Evolutionary conservation across 441 rosid species (phyloP), one percentile per base, ranked within the genome.

Genomic region (Arabidopsis hybrid): DNA sequence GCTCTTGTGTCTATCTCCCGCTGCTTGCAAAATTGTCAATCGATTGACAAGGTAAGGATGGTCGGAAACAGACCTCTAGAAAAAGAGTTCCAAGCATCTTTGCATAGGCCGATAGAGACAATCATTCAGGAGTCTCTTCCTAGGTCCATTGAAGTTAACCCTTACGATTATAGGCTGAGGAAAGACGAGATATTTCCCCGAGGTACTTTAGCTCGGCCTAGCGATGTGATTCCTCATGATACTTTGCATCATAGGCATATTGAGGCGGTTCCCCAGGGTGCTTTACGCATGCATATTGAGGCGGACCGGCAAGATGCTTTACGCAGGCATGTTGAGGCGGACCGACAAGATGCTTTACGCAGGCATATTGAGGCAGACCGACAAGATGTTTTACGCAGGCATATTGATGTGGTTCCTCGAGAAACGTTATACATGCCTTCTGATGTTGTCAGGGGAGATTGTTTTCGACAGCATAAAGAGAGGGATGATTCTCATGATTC

Each of bases 1-100:
- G 99, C 88, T 32, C 92, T 92, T 49, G 57, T 92, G 56, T 82
- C 87, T 18, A 87, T 93, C 64, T 91, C 99, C 65, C 83, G 86
- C 34, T 61, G 96, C 67, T 91, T 95, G 75, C 99, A 92, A 84
- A 96, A 87, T 34, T 87, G 87, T 82, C 85, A 85, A 49, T 78
- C 81, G 11, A 78, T 72, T 83, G 89, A 83, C 64, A 91, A 82
- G 86, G 62, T 78, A 35, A 84, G 87, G 80, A 70, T 69, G 62
- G 73, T 68, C 39, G 87, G 85, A 73, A 81, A 71, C 76, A 83
- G 78, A 63, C 75, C 80, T 31, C 59, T 55, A 46, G 89, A 88
- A 56, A 68, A 82, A 16, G 76, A 72, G 59, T 56, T 26, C 17
- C 71, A 61, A 47, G 85, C 80, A 61, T 69, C 78, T 66, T 69